Percentiles rank a stretch among this genome's conserved stretches.
Conservation (phyloP, 352 stramenopile species). For the Pythium catenulatum region DNA sequence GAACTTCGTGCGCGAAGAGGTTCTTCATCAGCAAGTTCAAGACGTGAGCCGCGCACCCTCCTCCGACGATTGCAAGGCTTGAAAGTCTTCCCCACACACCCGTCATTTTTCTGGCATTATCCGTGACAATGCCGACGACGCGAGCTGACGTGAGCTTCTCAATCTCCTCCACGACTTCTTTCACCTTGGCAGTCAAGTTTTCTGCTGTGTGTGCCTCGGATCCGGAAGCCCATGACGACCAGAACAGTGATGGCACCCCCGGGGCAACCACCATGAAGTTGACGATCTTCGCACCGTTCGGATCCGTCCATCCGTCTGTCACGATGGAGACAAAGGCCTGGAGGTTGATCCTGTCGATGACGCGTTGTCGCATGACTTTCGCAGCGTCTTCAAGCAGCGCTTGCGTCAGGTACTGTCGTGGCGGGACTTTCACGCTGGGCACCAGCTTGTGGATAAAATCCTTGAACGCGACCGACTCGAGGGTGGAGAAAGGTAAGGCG, state of each 20-base stretch:
- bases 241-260: slow-evolving; percentile 16
- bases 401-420: not conserved
- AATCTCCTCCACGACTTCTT: slow-evolving; percentile 13
- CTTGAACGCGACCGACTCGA: not conserved
- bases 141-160: not conserved
- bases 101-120: slow-evolving; percentile 27
- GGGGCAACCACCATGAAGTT: slow-evolving; percentile 30
- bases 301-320: slow-evolving; percentile 24
- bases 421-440: not conserved
- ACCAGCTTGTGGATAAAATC: not conserved
- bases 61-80: not conserved
- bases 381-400: not conserved
- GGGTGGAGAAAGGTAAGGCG: not conserved
- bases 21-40: slow-evolving; percentile 36
- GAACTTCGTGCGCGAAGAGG: not conserved
- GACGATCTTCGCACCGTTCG: slow-evolving; percentile 22
- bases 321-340: slow-evolving; percentile 7
- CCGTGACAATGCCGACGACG: slow-evolving; percentile 26
- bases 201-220: not conserved
- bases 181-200: not conserved
- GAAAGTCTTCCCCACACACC: not conserved
- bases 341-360: slow-evolving; percentile 1
- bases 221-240: slow-evolving; percentile 12
- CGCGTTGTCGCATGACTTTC: not conserved
- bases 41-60: slow-evolving; percentile 22